These are phyloP conservation scores for Cyberlindnera samutprakarnensis DNA, from an alignment of 805 yeast genomes.

Conservation along the genomic window DNA sequence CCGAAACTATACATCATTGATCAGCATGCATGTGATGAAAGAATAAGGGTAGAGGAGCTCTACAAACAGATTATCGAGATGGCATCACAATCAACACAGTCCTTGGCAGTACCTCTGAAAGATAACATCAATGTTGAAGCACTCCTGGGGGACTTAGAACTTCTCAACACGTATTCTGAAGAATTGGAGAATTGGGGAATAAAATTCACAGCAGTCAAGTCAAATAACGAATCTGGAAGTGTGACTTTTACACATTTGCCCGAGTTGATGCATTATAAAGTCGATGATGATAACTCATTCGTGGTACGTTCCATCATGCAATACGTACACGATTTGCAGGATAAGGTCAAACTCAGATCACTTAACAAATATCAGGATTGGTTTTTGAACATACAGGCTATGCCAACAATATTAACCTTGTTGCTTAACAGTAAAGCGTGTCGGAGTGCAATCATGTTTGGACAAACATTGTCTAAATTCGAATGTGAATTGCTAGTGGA, in stretches of 20 bases:
- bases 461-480: slow-evolving; percentile 35
- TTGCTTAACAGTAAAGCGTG: slow-evolving; percentile 58
- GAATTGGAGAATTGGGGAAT: slow-evolving; percentile 41
- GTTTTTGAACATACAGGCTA: slow-evolving; percentile 30
- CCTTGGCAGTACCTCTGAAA: slow-evolving; percentile 9
- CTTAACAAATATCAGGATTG: slow-evolving; percentile 19
- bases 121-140: slow-evolving; percentile 12
- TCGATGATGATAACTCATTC: slow-evolving; percentile 21
- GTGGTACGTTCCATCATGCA: slow-evolving; percentile 35
- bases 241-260: slow-evolving; percentile 39
- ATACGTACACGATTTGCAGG: slow-evolving; percentile 36
- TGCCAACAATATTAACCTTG: slow-evolving; percentile 48
- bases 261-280: slow-evolving; percentile 27
- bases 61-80: slow-evolving; percentile 30
- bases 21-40: slow-evolving; percentile 84
- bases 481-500: slow-evolving; percentile 41
- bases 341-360: slow-evolving; percentile 20
- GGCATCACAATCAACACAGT: slow-evolving; percentile 19
- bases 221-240: neutral
- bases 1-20: slow-evolving; percentile 41
- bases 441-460: slow-evolving; percentile 65
- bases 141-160: slow-evolving; percentile 24
- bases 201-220: slow-evolving; percentile 9
- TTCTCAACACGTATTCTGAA: slow-evolving; percentile 22
- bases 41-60: slow-evolving; percentile 51